Percentiles rank a stretch among this genome's conserved stretches.
phyloP scores from a whole-genome alignment of 2,329 filamentous ascomycete species.

The Aspergillus sp. region DNA sequence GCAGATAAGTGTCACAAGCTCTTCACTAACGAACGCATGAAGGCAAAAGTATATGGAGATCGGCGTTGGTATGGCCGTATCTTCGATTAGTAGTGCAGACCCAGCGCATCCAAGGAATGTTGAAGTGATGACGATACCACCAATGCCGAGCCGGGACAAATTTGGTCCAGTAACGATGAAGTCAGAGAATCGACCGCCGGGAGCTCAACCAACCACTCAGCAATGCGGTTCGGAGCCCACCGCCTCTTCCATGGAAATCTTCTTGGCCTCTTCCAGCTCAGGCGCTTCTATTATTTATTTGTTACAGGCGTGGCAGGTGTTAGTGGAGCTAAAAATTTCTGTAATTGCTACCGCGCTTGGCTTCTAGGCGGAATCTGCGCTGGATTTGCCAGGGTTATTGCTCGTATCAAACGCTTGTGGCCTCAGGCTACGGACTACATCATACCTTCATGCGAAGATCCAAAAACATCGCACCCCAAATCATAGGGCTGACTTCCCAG shows the following conservation, averaged over 20 bases:
- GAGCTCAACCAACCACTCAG: conserved; percentile 4
- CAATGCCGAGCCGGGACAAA: conserved; percentile 3
- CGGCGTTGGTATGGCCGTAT: background rate
- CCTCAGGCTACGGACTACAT: background rate
- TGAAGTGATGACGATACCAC: conserved; percentile 12
- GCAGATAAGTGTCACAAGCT: conserved; percentile 12
- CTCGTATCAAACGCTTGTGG: background rate
- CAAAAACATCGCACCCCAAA: background rate
- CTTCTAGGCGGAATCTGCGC: background rate
- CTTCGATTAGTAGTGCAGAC: conserved; percentile 6
- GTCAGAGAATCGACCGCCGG: conserved; percentile 8
- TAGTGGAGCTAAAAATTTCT: conserved; percentile 2
- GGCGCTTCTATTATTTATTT: background rate
- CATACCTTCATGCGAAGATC: background rate
- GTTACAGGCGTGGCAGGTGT: background rate
- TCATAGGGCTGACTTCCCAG: conserved; percentile 33
- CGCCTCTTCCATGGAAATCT: conserved; percentile 4
- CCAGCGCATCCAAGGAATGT: conserved; percentile 4
- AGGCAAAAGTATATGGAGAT: background rate
- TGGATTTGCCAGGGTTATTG: background rate
- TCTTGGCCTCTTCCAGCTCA: background rate
- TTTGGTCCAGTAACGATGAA: conserved; percentile 13
- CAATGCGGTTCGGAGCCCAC: background rate
- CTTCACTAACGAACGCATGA: conserved; percentile 34
- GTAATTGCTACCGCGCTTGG: background rate